Conservation (phyloP, 352 stramenopile genomes). For the Globisporangium perplexum region DNA sequence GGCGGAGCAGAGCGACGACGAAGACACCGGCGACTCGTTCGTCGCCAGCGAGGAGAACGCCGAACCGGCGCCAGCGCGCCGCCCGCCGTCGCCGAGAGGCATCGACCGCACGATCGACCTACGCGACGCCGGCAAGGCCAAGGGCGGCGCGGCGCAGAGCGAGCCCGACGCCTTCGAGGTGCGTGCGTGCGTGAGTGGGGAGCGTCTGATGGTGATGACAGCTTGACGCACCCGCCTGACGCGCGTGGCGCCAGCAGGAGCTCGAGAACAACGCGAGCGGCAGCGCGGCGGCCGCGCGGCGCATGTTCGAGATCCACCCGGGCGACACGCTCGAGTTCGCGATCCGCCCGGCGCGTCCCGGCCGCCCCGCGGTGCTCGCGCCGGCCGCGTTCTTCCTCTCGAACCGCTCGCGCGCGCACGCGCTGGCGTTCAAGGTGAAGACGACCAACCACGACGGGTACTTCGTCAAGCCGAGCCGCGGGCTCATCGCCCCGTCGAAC, state of each 20-base stretch:
- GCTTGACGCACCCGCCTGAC: no score
- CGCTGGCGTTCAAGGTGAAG: constrained; percentile 71
- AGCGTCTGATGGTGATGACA: no score
- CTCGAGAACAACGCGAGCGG: no score
- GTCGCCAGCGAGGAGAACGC: background rate
- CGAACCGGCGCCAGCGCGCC: background rate
- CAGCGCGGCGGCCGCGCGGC: background rate
- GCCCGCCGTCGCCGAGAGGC: background rate
- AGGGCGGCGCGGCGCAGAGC: background rate
- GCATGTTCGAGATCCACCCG: constrained; percentile 40
- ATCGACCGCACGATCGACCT: constrained; percentile 12
- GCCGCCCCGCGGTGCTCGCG: constrained; percentile 6
- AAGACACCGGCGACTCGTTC: no score
- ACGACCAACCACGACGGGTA: constrained; percentile 77
- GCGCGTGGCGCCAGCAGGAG: background rate
- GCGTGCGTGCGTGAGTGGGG: background rate
- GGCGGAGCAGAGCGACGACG: background rate
- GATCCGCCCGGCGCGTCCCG: constrained; percentile 28
- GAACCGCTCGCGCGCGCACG: constrained; percentile 42
- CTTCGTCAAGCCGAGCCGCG: constrained; percentile 64
- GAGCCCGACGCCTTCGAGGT: constrained; percentile 1
- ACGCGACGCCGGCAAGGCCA: background rate
- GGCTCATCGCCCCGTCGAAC: constrained; percentile 51
- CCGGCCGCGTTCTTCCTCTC: constrained; percentile 47
- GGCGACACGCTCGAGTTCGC: constrained; percentile 36